Percentiles rank a stretch among this genome's conserved stretches.
These are phyloP conservation scores for Serendipita indica DNA, from an alignment of 768 basidiomycete species.

Conservation along the genomic window DNA sequence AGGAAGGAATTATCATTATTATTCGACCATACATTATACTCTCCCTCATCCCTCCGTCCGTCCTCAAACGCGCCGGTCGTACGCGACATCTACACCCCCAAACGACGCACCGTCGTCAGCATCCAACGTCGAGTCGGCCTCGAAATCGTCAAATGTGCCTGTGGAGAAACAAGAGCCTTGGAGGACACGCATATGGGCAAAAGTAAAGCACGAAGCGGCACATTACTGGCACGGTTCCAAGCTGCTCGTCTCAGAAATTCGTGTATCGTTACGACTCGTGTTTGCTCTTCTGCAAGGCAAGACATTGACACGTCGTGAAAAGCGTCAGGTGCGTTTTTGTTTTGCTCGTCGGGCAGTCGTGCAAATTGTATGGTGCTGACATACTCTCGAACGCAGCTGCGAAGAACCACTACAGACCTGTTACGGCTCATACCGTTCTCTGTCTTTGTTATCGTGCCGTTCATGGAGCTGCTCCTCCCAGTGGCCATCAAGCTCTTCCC, in stretches of 20 bases:
- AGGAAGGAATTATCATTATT: neutral
- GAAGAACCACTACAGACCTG: constrained; percentile 84
- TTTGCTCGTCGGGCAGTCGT: constrained; percentile 2
- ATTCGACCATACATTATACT: neutral
- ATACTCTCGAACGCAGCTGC: constrained; percentile 42
- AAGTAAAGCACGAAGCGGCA: constrained; percentile 85
- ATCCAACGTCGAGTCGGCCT: neutral
- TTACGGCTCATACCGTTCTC: constrained; percentile 89
- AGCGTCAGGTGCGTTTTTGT: constrained; percentile 57
- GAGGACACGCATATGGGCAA: constrained; percentile 61
- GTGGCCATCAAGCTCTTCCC: constrained; percentile 96
- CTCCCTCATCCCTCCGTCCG: neutral
- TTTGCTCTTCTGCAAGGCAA: constrained; percentile 90
- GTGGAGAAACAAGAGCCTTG: constrained; percentile 18
- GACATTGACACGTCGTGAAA: constrained; percentile 78
- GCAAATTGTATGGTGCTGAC: neutral
- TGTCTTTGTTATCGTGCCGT: constrained; percentile 88
- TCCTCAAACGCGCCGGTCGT: neutral
- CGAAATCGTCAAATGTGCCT: neutral
- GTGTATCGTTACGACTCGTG: constrained; percentile 74
- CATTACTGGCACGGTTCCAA: constrained; percentile 98
- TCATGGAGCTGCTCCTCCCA: constrained; percentile 94
- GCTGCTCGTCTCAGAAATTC: constrained; percentile 84
- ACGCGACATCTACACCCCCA: neutral
- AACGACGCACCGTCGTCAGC: neutral